phyloP scores from a whole-genome alignment of 345 rosid species.

The Arabidopsis suecica region DNA sequence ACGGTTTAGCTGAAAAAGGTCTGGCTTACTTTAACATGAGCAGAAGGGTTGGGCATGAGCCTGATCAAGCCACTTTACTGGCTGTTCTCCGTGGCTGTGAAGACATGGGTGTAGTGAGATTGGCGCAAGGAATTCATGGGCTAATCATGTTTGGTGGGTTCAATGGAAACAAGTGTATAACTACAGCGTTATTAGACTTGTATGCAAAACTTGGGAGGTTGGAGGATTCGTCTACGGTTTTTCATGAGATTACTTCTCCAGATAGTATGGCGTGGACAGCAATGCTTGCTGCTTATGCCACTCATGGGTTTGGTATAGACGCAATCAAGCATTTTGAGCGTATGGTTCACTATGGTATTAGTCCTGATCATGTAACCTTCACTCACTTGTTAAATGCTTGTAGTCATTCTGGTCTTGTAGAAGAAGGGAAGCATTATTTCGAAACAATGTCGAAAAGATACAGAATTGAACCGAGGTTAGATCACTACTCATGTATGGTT shows the following conservation, averaged over 20 bases:
- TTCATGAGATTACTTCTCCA: slow-evolving; percentile 52
- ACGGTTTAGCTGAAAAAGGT: slow-evolving; percentile 51
- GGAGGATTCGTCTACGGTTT: slow-evolving; percentile 50
- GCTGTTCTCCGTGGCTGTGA: slow-evolving; percentile 62
- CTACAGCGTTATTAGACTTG: slow-evolving; percentile 57
- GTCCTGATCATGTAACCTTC: slow-evolving; percentile 79
- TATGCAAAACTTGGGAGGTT: slow-evolving; percentile 67
- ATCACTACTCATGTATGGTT: slow-evolving; percentile 79
- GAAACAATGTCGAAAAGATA: slow-evolving; percentile 52
- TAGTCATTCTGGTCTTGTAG: slow-evolving; percentile 69
- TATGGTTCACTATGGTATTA: slow-evolving; percentile 54
- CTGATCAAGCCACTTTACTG: slow-evolving; percentile 65
- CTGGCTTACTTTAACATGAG: slow-evolving; percentile 49
- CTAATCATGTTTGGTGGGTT: slow-evolving; percentile 48
- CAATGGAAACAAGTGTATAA: slow-evolving; percentile 38
- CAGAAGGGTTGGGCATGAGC: slow-evolving; percentile 51
- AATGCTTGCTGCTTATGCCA: slow-evolving; percentile 71
- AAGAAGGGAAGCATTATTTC: slow-evolving; percentile 67
- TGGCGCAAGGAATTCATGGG: slow-evolving; percentile 62
- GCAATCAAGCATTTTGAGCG: slow-evolving; percentile 61
- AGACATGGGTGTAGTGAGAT: slow-evolving; percentile 52
- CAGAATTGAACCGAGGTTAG: slow-evolving; percentile 56
- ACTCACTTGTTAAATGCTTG: slow-evolving; percentile 80
- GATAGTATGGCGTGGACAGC: slow-evolving; percentile 84
- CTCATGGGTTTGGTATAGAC: slow-evolving; percentile 68